Base-by-base conservation (phyloP, 371 early-diverging fungal genomes). In the Blakeslea trispora region DNA sequence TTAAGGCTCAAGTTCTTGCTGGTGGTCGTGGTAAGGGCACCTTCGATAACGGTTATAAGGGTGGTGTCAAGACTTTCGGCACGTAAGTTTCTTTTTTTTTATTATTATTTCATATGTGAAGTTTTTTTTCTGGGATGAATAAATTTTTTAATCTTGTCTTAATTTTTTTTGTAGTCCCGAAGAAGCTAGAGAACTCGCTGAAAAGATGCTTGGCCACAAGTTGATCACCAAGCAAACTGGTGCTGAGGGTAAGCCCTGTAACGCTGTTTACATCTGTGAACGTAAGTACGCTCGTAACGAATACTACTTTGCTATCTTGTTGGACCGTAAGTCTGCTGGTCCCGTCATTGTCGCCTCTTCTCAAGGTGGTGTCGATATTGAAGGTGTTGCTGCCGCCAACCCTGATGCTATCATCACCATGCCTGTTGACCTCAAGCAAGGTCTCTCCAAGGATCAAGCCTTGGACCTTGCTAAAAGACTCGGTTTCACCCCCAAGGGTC, bases 1-100 rank as follows among this genome's bases (percentile, higher is more conserved):
- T 98, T 82, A 97, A 97, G 87, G 98, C 99, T 53, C 99, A 98
- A 81, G 98, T 98, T 32, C 82, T 97, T 60, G 99, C 99, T 60
- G 99, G 99, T 71, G 99, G 99, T 57, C 93, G 99, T 79, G 99
- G 99, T 63, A 99, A 99, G 84, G 99, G 99, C 68, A 84, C 83
- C 64, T 99, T 97, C 72, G 91, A 91, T 64, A 90, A 83, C 63
- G 97, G 98, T 34, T 83, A 94, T 65, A 89, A 96, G 81, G 99
- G 99, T 57, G 99, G 99, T 81, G 99, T 98, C 52, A 87, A 90
- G 73, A 82, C 92, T 60, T 89, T 93, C 63, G 92, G 85, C 81
- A 90, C 92, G 93, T 93, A 88, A 79, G 91, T 45, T 11, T 50
- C 15, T 53, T 53, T 10, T 43, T 8, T 43, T 35, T 50, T 8